A percentile compares a stretch with the other conserved stretches of the same genome.
Evolutionary conservation across 129 eudicot species (phyloP).

Genomic region (Dittrichia graveolens): DNA sequence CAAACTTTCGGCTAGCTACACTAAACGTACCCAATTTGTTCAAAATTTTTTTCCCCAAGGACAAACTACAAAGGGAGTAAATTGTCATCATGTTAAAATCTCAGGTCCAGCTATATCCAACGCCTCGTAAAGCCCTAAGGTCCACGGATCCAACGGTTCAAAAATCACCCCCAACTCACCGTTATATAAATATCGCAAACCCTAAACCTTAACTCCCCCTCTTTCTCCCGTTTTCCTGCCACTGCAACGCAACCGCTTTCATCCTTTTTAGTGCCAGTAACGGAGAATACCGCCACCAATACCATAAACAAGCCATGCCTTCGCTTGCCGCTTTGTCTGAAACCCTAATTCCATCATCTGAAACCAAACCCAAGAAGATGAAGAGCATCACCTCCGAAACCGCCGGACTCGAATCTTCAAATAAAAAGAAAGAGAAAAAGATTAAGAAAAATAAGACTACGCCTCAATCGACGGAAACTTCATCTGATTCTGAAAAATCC

Average conservation of each 20-base stretch:
- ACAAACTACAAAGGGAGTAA: too few species aligned
- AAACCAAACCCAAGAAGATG: constrained; percentile 40
- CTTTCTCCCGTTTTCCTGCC: constrained; percentile 42
- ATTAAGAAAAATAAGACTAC: constrained; percentile 48
- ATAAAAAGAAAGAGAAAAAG: constrained; percentile 54
- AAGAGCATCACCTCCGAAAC: constrained; percentile 34
- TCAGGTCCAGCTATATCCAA: constrained; percentile 25
- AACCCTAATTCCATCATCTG: constrained; percentile 33
- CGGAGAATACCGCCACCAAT: constrained; percentile 14
- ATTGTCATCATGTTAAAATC: too few species aligned
- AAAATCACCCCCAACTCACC: constrained; percentile 16
- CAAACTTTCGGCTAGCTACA: too few species aligned
- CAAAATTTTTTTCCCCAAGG: too few species aligned
- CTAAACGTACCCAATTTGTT: too few species aligned
- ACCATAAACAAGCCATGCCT: constrained; percentile 42
- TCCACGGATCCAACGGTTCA: constrained; percentile 47
- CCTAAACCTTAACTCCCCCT: constrained; percentile 50
- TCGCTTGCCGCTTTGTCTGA: constrained; percentile 44
- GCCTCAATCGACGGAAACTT: constrained; percentile 17
- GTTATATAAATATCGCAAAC: constrained; percentile 36
- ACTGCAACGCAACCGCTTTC: constrained; percentile 36
- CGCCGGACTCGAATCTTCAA: constrained; percentile 38
- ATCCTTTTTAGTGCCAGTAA: constrained; percentile 40
- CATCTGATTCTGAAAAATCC: constrained; percentile 43
- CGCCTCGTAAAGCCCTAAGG: constrained; percentile 23